These are phyloP conservation scores for Exophiala sideris DNA, from an alignment of 2,329 filamentous ascomycete genomes.

Conservation along the genomic window DNA sequence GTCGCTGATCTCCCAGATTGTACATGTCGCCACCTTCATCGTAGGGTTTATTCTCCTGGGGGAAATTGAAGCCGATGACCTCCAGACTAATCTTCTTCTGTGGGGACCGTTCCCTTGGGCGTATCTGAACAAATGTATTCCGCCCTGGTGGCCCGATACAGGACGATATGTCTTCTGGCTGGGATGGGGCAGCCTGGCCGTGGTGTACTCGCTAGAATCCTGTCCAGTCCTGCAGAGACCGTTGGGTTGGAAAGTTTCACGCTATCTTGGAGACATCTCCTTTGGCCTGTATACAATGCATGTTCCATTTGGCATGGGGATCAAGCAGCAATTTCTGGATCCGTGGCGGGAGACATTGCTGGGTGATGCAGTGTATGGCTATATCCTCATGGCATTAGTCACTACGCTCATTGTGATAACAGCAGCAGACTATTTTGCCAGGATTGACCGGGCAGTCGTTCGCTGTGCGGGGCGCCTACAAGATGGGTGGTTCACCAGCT, in stretches of 20 bases:
- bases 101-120: neutral
- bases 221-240: neutral
- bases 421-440: conserved; percentile 1
- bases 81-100: neutral
- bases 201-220: conserved; percentile 7
- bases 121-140: neutral
- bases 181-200: neutral
- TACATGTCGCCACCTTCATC: neutral
- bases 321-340: neutral
- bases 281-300: conserved; percentile 10
- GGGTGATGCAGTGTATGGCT: neutral
- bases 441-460: neutral
- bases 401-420: conserved; percentile 1
- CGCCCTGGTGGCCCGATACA: conserved; percentile 3
- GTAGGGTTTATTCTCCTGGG: no score
- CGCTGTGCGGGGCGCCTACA: neutral
- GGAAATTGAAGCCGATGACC: no score
- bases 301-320: conserved; percentile 1
- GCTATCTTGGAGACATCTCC: conserved; percentile 4
- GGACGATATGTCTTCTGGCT: conserved; percentile 3
- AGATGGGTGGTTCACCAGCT: neutral
- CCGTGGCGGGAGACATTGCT: neutral
- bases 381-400: neutral
- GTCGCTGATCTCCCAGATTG: conserved; percentile 2
- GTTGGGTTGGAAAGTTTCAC: neutral